These are phyloP conservation scores for Prunella vulgaris DNA, from an alignment of 257 asterid species.

Conservation along the genomic window DNA sequence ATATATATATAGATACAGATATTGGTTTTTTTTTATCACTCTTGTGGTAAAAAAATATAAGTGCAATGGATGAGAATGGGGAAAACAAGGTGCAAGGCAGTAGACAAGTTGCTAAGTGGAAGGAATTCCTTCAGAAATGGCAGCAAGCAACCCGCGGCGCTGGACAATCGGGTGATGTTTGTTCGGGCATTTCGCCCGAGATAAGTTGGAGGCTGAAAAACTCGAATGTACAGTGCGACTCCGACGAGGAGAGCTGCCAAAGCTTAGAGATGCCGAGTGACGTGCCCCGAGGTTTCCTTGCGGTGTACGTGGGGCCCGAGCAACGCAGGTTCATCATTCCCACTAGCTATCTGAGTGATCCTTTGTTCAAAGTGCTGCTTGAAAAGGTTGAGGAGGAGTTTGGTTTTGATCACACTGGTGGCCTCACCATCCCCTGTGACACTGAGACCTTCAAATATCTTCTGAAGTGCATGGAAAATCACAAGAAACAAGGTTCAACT, in stretches of 20 bases:
- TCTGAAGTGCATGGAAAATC: slow-evolving; percentile 52
- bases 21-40: slow-evolving; percentile 10
- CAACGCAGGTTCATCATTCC: slow-evolving; percentile 62
- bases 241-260: slow-evolving; percentile 52
- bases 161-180: neutral
- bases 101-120: slow-evolving; percentile 59
- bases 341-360: slow-evolving; percentile 55
- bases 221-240: slow-evolving; percentile 34
- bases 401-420: slow-evolving; percentile 60
- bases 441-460: slow-evolving; percentile 60
- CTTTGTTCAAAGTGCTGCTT: slow-evolving; percentile 48
- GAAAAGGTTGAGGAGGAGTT: slow-evolving; percentile 70
- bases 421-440: slow-evolving; percentile 57
- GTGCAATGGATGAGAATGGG: slow-evolving; percentile 41
- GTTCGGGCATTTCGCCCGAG: slow-evolving; percentile 43
- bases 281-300: slow-evolving; percentile 54
- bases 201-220: slow-evolving; percentile 40
- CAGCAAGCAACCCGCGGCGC: slow-evolving; percentile 47
- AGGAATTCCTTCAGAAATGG: slow-evolving; percentile 69
- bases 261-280: slow-evolving; percentile 45
- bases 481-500: slow-evolving; percentile 38
- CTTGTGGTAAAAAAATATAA: slow-evolving; percentile 1
- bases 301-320: slow-evolving; percentile 60
- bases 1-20: neutral
- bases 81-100: slow-evolving; percentile 61